Evolutionary conservation across 495 filamentous ascomycete genomes (phyloP).

Genomic region (Tuber melanosporum): DNA sequence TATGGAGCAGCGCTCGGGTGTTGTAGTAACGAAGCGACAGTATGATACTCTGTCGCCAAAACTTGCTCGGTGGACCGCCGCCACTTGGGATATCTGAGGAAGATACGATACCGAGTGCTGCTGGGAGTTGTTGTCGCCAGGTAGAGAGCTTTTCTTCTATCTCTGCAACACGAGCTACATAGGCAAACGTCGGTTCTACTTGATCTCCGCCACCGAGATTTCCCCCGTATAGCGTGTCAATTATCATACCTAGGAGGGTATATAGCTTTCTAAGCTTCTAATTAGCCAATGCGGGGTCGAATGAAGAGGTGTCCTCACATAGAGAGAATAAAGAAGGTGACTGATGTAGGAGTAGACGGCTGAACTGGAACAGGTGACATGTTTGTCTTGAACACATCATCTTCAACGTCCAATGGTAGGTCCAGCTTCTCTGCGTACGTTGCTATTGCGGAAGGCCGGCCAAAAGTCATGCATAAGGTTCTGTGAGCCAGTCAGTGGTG

Average conservation of each 20-base stretch:
- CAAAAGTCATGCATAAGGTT: slow-evolving; percentile 49
- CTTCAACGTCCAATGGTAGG: slow-evolving; percentile 41
- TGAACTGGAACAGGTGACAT: slow-evolving; percentile 25
- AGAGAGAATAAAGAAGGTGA: slow-evolving; percentile 44
- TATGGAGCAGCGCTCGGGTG: slow-evolving; percentile 44
- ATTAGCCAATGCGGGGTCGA: background rate
- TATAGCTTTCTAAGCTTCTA: slow-evolving; percentile 33
- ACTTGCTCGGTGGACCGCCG: slow-evolving; percentile 39
- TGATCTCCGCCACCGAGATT: slow-evolving; percentile 45
- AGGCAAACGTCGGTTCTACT: slow-evolving; percentile 37
- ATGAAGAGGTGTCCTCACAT: slow-evolving; percentile 25
- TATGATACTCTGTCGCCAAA: slow-evolving; percentile 43
- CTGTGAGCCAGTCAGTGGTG: slow-evolving; percentile 24
- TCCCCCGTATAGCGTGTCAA: slow-evolving; percentile 45
- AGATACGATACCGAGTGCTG: slow-evolving; percentile 29
- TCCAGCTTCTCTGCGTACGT: slow-evolving; percentile 45
- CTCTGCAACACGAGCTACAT: slow-evolving; percentile 37
- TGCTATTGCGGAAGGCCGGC: slow-evolving; percentile 45
- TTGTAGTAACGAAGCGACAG: slow-evolving; percentile 45
- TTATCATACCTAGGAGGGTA: slow-evolving; percentile 40
- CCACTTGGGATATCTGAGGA: slow-evolving; percentile 38
- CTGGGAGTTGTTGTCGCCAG: slow-evolving; percentile 35
- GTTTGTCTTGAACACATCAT: slow-evolving; percentile 31
- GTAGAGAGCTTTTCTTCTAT: slow-evolving; percentile 37
- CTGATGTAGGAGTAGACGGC: slow-evolving; percentile 26